Base-by-base conservation (phyloP, 1,284 basidiomycete genomes). In the Peniophora sp. region DNA sequence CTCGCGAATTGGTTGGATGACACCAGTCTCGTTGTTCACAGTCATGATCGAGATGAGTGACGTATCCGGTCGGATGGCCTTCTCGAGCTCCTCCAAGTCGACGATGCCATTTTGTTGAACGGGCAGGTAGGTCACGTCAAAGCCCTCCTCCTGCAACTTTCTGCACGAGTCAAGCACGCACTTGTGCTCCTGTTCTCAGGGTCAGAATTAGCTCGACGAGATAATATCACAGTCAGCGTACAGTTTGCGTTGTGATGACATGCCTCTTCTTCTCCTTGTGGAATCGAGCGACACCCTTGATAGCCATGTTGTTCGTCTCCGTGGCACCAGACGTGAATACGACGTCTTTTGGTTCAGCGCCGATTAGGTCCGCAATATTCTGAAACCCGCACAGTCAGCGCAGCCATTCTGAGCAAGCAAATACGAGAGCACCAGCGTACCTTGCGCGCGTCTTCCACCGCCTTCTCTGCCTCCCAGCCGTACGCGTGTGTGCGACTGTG, bases 1-100 rank as follows among this genome's bases (percentile, higher is more conserved):
- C 68, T 98, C 94, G 65, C 90, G 89, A 56, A 99, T 79, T 1
- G 97, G 97, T 65, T 99, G 97, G 55, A 99, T 97, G 55, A 98
- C 95, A 47, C 97, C 97, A 6, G 95, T 99, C 73, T 99, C 97
- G 71, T 99, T 99, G 75, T 99, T 99, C 56, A 99, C 96, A 2
- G 91, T 83, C 97, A 99, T 99, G 66, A 99, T 89, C 10, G 95
- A 97, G 39, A 97, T 85, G 9, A 97, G 70, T 5, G 85, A 86
- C 1, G 95, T 90, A 60, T 91, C 89, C 17, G 92, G 92, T 46
- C 91, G 83, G 50, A 97, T 90, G 25, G 93, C 85, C 2, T 75
- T 78, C 63, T 91, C 87, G 36, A 97, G 79, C 20, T 82, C 80
- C 43, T 83, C 71, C 43, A 97, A 70, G 47, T 83, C 80, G 57